Evolutionary conservation across 1,284 basidiomycete genomes (phyloP), one percentile per base, ranked within the genome.

Genomic region (Papiliotrema fonsecae): DNA sequence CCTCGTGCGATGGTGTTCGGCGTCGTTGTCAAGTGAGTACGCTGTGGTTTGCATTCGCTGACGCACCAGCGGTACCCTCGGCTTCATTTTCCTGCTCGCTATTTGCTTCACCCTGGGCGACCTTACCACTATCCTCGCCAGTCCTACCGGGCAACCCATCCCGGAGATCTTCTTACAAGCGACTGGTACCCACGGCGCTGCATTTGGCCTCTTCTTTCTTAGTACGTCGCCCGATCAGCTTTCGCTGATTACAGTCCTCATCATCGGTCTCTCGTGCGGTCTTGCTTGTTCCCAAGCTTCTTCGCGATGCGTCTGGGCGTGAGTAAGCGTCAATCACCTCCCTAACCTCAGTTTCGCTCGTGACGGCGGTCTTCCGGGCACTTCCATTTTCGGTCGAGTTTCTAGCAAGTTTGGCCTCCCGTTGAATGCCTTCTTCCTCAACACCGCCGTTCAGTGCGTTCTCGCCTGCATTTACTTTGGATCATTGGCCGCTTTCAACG

Each of bases 71-170:
- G 60, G 56, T 10, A 26, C 58, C 19, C 52, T 64, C n/a, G 65
- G 65, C 22, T 51, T 65, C 32, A 45, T 65, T 44, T 68, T 64
- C 58, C 57, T 77, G 42, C 60, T 77, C 14, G 73, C 75, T 21
- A 65, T 77, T 27, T 60, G 75, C 37, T 76, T 77, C 58, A 67
- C 74, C 38, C 65, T 76, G 16, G 71, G 72, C 4, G 71, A 75
- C 50, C 62, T 76, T 16, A 44, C 54, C 14, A 59, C 56, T 24
- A 59, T 75, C 18, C 64, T 76, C 31, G 60, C 57, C 7, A 65
- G 71, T 22, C 59, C 67, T 1, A 70, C 73, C 6, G 75, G 73
- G 21, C 74, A 76, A 50, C 75, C 75, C 2, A 57, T 74, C 16
- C 69, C 73, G 0, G 64, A 69, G n/a, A 64, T 75, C 37, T 75